These are phyloP conservation scores for Botryotinia convoluta DNA, from an alignment of 2,329 filamentous ascomycete genomes.

Conservation along the genomic window DNA sequence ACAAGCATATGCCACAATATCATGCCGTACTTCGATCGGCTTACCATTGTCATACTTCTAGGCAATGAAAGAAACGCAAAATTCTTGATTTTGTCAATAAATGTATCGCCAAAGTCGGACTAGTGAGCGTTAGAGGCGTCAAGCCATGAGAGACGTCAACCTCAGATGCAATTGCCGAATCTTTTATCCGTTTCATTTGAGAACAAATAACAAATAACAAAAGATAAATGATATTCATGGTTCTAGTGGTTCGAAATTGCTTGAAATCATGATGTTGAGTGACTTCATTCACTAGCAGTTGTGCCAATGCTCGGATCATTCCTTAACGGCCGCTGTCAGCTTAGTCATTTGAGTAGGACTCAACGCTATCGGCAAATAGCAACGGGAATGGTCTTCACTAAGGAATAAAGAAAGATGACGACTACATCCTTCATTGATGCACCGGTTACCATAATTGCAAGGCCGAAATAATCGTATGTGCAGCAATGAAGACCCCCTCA, in stretches of 20 bases:
- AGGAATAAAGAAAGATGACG: not conserved
- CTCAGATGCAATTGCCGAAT: not conserved
- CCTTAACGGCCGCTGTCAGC: not conserved
- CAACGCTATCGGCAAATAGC: slow-evolving; percentile 2
- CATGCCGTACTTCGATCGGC: not conserved
- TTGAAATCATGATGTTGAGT: not conserved
- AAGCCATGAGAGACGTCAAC: not conserved
- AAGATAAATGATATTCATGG: not conserved
- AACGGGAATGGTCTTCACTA: not conserved
- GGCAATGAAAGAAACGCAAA: not conserved
- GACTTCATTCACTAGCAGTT: not conserved
- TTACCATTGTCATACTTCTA: not conserved
- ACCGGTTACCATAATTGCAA: not conserved
- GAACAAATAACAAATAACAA: not conserved
- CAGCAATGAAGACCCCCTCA: not conserved
- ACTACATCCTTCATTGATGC: not conserved
- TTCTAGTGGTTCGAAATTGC: not conserved
- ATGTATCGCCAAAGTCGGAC: not conserved
- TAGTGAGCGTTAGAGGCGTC: not conserved
- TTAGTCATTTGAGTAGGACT: not conserved
- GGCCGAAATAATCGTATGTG: not conserved
- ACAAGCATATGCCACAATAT: not conserved
- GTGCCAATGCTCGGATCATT: not conserved
- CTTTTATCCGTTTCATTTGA: not conserved
- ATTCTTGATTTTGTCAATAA: not conserved